Evolutionary conservation across 2,329 filamentous ascomycete genomes (phyloP).

Genomic region (Juglanconis sp.): DNA sequence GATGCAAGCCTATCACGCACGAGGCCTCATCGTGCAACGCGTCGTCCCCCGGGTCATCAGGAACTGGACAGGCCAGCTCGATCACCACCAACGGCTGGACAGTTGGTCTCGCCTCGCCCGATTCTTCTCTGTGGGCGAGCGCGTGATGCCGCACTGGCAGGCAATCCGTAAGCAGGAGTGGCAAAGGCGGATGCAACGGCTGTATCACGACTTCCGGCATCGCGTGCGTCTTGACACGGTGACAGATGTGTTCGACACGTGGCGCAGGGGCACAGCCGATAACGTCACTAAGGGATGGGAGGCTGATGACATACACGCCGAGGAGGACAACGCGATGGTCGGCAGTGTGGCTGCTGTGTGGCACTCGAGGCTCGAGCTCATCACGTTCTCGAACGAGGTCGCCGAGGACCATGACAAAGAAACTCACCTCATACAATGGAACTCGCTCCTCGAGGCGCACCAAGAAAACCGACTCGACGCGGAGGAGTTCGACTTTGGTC

Average conservation of each 20-base stretch:
- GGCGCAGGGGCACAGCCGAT: conserved; percentile 22
- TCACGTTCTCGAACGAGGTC: conserved; percentile 21
- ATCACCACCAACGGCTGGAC: conserved; percentile 2
- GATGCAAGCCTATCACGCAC: conserved; percentile 9
- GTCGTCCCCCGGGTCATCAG: conserved; percentile 8
- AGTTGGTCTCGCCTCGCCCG: conserved; percentile 12
- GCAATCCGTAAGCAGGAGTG: conserved; percentile 16
- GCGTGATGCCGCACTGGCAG: conserved; percentile 14
- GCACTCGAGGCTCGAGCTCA: conserved; percentile 16
- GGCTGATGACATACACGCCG: conserved; percentile 23
- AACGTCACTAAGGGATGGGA: conserved; percentile 21
- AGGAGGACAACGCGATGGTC: conserved; percentile 25
- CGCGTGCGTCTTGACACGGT: conserved; percentile 24
- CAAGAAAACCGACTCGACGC: conserved; percentile 24
- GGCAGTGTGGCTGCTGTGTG: conserved; percentile 23
- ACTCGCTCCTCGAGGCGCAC: conserved; percentile 19
- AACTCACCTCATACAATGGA: conserved; percentile 24
- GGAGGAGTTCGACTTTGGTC: conserved; percentile 23
- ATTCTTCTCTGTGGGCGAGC: conserved; percentile 7
- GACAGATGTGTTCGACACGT: conserved; percentile 22
- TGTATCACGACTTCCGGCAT: conserved; percentile 24
- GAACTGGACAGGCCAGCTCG: conserved; percentile 10
- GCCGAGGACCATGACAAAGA: conserved; percentile 28
- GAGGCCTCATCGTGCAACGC: conserved; percentile 10
- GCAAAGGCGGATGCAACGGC: conserved; percentile 23